Evolutionary conservation across 208 protist genomes (phyloP).

Genomic region (Kentomonas sorsogonicus): DNA sequence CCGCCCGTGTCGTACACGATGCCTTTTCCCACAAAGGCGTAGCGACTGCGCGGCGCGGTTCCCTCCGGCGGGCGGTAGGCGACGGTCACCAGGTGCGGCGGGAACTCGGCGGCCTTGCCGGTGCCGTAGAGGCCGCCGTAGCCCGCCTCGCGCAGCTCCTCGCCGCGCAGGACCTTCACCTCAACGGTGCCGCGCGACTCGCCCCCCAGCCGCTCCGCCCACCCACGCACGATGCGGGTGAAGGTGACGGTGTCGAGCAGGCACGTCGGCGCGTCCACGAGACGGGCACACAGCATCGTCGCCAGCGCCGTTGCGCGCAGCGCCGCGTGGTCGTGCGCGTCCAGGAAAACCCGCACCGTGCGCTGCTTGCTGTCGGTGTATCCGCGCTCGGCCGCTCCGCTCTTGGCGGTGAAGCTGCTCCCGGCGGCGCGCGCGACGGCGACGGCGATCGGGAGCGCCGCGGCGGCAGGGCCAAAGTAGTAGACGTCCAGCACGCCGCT

Average conservation of each 20-base stretch:
- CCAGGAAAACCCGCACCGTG: conserved; percentile 33
- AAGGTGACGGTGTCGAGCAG: conserved; percentile 84
- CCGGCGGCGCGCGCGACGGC: conserved; percentile 54
- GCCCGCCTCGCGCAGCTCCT: conserved; percentile 76
- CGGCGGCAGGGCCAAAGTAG: conserved; percentile 30
- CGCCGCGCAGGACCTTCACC: conserved; percentile 52
- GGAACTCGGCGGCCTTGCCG: conserved; percentile 83
- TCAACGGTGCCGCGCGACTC: conserved; percentile 24
- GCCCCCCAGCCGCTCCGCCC: conserved; percentile 27
- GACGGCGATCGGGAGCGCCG: conserved; percentile 29
- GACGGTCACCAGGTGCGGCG: conserved; percentile 72
- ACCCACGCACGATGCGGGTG: conserved; percentile 55
- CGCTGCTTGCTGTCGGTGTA: conserved; percentile 38
- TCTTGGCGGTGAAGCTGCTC: conserved; percentile 65
- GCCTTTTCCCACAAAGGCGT: conserved; percentile 88
- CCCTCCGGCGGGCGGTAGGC: conserved; percentile 55
- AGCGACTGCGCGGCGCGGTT: conserved; percentile 45
- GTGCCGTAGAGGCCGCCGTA: conserved; percentile 80
- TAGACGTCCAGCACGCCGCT: conserved; percentile 42
- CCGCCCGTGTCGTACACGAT: conserved; percentile 92
- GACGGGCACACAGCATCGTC: conserved; percentile 72
- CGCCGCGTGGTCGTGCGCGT: conserved; percentile 22
- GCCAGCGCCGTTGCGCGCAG: conserved; percentile 24
- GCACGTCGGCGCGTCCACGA: conserved; percentile 82
- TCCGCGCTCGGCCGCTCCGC: conserved; percentile 24